Evolutionary conservation across 805 yeast genomes (phyloP).

Genomic region (Saturnispora sekii): DNA sequence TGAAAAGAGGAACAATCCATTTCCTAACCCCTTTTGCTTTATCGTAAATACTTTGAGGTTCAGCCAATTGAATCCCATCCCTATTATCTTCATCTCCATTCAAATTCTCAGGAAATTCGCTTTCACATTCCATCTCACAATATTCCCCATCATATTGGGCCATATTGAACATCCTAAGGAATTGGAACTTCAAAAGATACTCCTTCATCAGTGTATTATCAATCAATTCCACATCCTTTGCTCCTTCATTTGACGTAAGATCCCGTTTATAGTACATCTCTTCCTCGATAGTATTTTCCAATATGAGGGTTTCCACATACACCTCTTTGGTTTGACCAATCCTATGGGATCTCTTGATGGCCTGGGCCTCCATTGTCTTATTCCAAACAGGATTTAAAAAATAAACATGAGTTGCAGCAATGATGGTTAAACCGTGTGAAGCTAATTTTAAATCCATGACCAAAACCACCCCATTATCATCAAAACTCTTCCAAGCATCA

Average conservation of each 20-base stretch:
- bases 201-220: constrained; percentile 54
- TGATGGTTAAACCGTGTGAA: constrained; percentile 59
- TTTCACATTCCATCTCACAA: constrained; percentile 12
- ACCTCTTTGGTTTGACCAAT: constrained; percentile 62
- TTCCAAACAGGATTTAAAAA: constrained; percentile 70
- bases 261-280: constrained; percentile 42
- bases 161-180: constrained; percentile 29
- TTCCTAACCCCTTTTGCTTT: constrained; percentile 5
- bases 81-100: constrained; percentile 9
- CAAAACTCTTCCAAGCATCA: constrained; percentile 27
- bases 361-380: constrained; percentile 62
- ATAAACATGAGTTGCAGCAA: constrained; percentile 59
- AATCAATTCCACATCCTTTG: constrained; percentile 32
- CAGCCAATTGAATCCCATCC: constrained; percentile 14
- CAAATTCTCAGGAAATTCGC: constrained; percentile 10
- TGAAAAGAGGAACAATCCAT: constrained; percentile 33
- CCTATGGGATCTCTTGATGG: constrained; percentile 68
- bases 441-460: constrained; percentile 63
- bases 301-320: constrained; percentile 55
- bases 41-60: constrained; percentile 13
- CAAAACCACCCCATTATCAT: constrained; percentile 41
- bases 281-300: constrained; percentile 57
- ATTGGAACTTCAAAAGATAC: constrained; percentile 41
- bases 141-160: constrained; percentile 27
- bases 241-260: constrained; percentile 14